Evolutionary conservation across 495 filamentous ascomycete genomes (phyloP).

Genomic region (Jackrogersella multiformis): DNA sequence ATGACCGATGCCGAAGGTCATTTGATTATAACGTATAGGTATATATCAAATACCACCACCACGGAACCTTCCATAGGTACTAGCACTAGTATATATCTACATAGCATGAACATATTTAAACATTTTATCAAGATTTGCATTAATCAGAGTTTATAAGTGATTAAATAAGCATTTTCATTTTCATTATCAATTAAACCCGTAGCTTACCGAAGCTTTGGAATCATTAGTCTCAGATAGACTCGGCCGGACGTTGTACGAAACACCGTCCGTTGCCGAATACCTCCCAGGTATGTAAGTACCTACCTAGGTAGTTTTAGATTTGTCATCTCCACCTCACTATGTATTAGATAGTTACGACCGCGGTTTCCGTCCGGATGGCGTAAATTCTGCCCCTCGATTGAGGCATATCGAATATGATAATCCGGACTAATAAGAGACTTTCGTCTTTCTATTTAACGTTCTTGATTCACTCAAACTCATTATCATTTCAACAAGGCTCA

Average conservation of each 20-base stretch:
- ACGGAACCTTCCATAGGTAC: no score
- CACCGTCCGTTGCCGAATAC: not conserved
- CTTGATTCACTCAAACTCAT: not conserved
- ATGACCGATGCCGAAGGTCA: not conserved
- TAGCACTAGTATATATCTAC: no score
- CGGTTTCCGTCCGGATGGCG: constrained; percentile 19
- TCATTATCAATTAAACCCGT: constrained; percentile 7
- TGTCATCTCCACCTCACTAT: not conserved
- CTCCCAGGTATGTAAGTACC: no score
- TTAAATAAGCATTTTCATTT: not conserved
- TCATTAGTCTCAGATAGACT: not conserved
- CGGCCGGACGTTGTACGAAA: not conserved
- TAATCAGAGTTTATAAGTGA: constrained; percentile 4
- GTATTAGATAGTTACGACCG: constrained; percentile 5
- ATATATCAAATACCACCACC: no score
- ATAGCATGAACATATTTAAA: not conserved
- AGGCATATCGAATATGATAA: constrained; percentile 5
- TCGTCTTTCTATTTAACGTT: constrained; percentile 12
- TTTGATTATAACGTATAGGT: not conserved
- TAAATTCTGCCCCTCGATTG: constrained; percentile 11
- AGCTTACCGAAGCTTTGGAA: constrained; percentile 10
- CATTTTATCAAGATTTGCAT: not conserved
- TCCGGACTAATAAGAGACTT: constrained; percentile 11
- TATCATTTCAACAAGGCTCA: not conserved
- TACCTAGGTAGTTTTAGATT: no score